Conservation (phyloP, 257 asterid genomes). For the Penstemon barbatus region DNA sequence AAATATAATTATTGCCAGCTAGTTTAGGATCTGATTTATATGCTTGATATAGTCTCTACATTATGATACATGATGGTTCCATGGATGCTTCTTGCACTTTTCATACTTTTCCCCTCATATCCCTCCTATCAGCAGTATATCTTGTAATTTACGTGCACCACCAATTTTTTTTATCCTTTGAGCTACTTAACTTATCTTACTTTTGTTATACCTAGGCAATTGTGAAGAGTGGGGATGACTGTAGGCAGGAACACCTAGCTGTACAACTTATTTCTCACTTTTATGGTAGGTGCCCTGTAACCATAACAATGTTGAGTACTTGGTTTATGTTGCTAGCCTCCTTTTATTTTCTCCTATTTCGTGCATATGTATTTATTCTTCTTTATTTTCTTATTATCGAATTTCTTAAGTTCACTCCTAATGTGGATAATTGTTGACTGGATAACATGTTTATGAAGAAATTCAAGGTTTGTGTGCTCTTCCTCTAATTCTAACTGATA, state of each 20-base stretch:
- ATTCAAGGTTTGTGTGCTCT: not conserved
- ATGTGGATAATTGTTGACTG: not conserved
- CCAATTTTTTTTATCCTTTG: not conserved
- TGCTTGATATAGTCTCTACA: not conserved
- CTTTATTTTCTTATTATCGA: conserved; percentile 4
- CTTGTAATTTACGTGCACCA: not conserved
- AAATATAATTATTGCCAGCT: not conserved
- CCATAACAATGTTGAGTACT: not conserved
- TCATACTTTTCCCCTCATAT: not conserved
- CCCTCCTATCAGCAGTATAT: not conserved
- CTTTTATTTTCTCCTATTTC: not conserved
- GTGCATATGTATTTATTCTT: not conserved
- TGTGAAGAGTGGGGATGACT: conserved; percentile 52
- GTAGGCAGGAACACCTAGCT: conserved; percentile 45
- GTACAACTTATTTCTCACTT: conserved; percentile 44
- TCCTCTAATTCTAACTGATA: not conserved
- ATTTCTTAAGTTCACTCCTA: not conserved
- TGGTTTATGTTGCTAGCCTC: not conserved
- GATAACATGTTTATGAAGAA: conserved; percentile 4
- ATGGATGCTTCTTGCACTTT: not conserved
- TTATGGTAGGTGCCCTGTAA: conserved; percentile 31
- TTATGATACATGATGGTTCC: not conserved
- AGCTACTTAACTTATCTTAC: conserved; percentile 5
- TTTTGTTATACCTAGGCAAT: conserved; percentile 29
- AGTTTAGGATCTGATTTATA: not conserved